Evolutionary conservation across 169 alveolate species (phyloP).

Genomic region (Eimeria praecox): DNA sequence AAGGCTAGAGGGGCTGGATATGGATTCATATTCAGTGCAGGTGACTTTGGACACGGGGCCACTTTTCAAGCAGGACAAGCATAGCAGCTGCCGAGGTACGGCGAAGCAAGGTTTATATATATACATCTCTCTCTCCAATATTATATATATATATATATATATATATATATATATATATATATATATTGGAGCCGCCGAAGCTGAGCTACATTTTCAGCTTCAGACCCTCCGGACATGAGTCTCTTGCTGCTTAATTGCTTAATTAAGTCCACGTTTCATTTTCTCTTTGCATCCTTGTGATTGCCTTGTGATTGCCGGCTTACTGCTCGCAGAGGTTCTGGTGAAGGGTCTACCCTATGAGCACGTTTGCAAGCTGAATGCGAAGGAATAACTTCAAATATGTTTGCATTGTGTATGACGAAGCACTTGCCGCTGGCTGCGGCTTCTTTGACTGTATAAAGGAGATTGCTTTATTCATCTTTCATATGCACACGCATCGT

Average conservation of each 20-base stretch:
- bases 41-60: conserved; percentile 72
- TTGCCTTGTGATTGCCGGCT: no score
- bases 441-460: background rate
- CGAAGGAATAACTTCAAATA: background rate
- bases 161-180: no score
- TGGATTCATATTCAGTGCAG: conserved; percentile 52
- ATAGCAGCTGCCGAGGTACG: background rate
- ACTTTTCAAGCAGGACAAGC: conserved; percentile 57
- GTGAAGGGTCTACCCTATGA: conserved; percentile 80
- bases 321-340: conserved; percentile 8
- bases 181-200: background rate
- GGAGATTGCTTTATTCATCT: background rate
- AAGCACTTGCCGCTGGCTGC: background rate
- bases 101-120: no score
- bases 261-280: background rate
- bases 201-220: background rate
- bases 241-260: background rate
- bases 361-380: conserved; percentile 73
- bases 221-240: background rate
- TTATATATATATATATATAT: no score
- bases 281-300: background rate
- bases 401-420: background rate
- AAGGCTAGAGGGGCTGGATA: conserved; percentile 62
- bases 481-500: background rate
- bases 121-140: no score